Conservation (phyloP, 177 flowering plant genomes). For the Vitis hybrid region DNA sequence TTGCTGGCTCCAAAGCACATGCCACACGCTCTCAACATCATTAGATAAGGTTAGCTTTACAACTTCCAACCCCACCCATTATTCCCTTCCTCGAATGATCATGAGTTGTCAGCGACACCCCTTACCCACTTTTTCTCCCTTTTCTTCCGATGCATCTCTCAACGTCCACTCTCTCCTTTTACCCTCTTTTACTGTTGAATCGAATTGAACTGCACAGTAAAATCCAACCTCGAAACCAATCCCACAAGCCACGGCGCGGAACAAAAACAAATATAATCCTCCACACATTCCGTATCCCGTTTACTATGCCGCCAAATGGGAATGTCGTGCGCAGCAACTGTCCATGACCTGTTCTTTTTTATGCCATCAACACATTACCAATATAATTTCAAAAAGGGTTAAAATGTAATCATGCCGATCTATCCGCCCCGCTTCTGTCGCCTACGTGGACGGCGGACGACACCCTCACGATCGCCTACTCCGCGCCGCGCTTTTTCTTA, state of each 20-base stretch:
- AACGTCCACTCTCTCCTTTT: too few relatives aligned
- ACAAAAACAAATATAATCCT: too few relatives aligned
- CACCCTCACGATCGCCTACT: not conserved
- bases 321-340: slow-evolving; percentile 31
- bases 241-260: too few relatives aligned
- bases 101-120: too few relatives aligned
- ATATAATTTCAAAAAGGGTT: not conserved
- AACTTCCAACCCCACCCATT: not conserved
- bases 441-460: too few relatives aligned
- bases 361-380: not conserved
- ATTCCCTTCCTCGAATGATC: too few relatives aligned
- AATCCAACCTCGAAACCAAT: too few relatives aligned
- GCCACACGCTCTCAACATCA: slow-evolving; percentile 3
- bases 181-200: too few relatives aligned
- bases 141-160: too few relatives aligned
- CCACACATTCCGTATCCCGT: not conserved
- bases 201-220: too few relatives aligned
- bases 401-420: not conserved
- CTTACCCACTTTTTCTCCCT: too few relatives aligned
- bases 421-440: not conserved
- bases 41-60: slow-evolving; percentile 1
- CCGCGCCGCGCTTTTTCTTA: not conserved
- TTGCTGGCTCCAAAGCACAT: not conserved
- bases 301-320: slow-evolving; percentile 41
- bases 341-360: slow-evolving; percentile 30